These are phyloP conservation scores for Neofusicoccum sp. DNA, from an alignment of 2,329 filamentous ascomycete genomes.

Conservation along the genomic window DNA sequence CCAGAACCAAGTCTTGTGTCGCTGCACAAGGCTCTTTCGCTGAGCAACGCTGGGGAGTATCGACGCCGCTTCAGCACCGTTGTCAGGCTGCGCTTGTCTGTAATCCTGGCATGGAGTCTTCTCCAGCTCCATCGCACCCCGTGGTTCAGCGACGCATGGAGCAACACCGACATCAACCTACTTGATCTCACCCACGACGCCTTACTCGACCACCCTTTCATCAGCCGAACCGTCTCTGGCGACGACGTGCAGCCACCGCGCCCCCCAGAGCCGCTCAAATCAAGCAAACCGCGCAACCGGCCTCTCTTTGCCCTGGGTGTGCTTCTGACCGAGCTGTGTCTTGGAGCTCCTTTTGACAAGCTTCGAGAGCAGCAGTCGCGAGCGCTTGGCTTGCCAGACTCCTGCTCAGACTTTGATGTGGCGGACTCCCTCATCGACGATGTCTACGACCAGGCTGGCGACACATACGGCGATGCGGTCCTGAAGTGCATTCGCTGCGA, in stretches of 20 bases:
- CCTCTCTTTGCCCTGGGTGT: constrained; percentile 35
- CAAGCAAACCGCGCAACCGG: constrained; percentile 23
- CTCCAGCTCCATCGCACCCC: constrained; percentile 27
- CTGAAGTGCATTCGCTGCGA: constrained; percentile 33
- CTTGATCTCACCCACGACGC: constrained; percentile 21
- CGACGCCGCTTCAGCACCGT: constrained; percentile 20
- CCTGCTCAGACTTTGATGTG: constrained; percentile 22
- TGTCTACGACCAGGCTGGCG: constrained; percentile 29
- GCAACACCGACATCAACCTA: constrained; percentile 26
- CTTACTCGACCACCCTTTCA: constrained; percentile 25
- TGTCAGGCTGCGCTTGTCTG: constrained; percentile 23
- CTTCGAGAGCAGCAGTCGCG: constrained; percentile 23
- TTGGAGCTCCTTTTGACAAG: constrained; percentile 26
- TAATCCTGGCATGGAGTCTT: constrained; percentile 26
- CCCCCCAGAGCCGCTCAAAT: not conserved
- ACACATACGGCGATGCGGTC: constrained; percentile 32
- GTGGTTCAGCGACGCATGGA: constrained; percentile 26
- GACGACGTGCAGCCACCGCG: not conserved
- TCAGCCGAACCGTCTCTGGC: constrained; percentile 21
- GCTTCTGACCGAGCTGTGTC: constrained; percentile 36
- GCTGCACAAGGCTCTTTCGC: not conserved
- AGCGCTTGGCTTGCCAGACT: not conserved
- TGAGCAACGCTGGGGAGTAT: not conserved
- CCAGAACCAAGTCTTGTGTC: not conserved
- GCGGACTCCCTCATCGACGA: constrained; percentile 29